Evolutionary conservation across 2,329 filamentous ascomycete species (phyloP), one percentile per base, ranked within the genome.

Genomic region (Cordyceps pruinosa): DNA sequence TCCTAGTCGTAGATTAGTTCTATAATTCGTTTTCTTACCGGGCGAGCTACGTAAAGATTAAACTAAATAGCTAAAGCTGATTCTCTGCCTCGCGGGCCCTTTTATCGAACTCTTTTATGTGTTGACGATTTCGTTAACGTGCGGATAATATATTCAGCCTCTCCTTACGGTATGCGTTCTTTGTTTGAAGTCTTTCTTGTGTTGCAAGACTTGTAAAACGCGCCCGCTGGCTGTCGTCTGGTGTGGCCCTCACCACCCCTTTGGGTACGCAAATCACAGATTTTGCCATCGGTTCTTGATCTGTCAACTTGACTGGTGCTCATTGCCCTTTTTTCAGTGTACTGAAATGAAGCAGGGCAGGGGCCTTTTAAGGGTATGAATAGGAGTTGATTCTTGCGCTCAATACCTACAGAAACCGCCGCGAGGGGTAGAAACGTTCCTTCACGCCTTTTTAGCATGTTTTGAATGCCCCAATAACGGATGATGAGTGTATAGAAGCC

Each of bases 101-200:
- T 44, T 44, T 7, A 25, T n/a, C 1, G 19, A 44, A 44, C 32
- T 42, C 23, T 44, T 32, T 53, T 13, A 15, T 32, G 10, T 42
- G 26, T 44, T 12, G 10, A 42, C 28, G 37, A 35, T 45, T 54
- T 8, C 19, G 30, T 44, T 44, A 13, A 45, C 13, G 32, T 12
- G 39, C n/a, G 9, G 37, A 45, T 54, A 54, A 32, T 4, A 54
- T 26, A 44, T 45, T 26, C 13, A 54, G 25, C 41, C 50, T 54
- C 34, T 48, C 44, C 52, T 55, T 47, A 15, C 44, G 44, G 42
- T 48, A 48, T 55, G 23, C 25, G 52, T 48, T n/a, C 48, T 55
- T 34, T 28, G 2, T 28, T 13, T 41, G 7, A 4, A 48, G 52
- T 9, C 32, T 56, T 56, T 48, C 17, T 34, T 56, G n/a, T 48